Evolutionary conservation across 257 asterid genomes (phyloP).

Genomic region (Rauvolfia tetraphylla): DNA sequence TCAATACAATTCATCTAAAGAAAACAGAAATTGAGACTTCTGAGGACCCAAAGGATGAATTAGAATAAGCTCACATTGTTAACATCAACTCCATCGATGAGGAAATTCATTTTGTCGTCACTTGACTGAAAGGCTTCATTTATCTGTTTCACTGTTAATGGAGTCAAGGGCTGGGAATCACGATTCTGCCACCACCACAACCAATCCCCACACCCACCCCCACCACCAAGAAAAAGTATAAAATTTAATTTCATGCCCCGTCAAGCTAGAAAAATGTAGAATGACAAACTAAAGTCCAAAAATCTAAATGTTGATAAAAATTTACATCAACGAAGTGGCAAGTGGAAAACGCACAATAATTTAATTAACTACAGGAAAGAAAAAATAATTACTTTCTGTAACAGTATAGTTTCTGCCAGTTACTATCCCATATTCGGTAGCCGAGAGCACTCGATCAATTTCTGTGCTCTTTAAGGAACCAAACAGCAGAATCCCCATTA

Average conservation of each 20-base stretch:
- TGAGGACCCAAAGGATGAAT: not conserved
- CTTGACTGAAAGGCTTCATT: conserved; percentile 58
- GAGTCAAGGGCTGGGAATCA: conserved; percentile 67
- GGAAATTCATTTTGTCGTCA: conserved; percentile 61
- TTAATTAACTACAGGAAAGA: not conserved
- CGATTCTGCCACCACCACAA: conserved; percentile 48
- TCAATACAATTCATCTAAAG: not conserved
- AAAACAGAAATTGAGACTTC: not conserved
- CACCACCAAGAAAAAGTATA: not conserved
- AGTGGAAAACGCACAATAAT: not conserved
- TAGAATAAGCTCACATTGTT: conserved; percentile 44
- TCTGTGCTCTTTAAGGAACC: not conserved
- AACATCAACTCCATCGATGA: conserved; percentile 77
- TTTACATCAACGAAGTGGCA: not conserved
- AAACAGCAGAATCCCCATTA: not conserved
- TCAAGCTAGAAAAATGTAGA: not conserved
- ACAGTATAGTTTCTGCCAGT: not conserved
- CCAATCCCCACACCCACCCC: too few relatives aligned
- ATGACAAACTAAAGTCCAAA: not conserved
- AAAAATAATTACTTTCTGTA: too few relatives aligned
- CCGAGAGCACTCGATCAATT: not conserved
- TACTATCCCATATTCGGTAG: not conserved
- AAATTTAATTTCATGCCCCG: not conserved
- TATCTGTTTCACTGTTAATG: conserved; percentile 87
- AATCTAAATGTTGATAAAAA: not conserved